Evolutionary conservation across 768 basidiomycete genomes (phyloP), one percentile per base, ranked within the genome.

Genomic region (Pulveroboletus sp.): DNA sequence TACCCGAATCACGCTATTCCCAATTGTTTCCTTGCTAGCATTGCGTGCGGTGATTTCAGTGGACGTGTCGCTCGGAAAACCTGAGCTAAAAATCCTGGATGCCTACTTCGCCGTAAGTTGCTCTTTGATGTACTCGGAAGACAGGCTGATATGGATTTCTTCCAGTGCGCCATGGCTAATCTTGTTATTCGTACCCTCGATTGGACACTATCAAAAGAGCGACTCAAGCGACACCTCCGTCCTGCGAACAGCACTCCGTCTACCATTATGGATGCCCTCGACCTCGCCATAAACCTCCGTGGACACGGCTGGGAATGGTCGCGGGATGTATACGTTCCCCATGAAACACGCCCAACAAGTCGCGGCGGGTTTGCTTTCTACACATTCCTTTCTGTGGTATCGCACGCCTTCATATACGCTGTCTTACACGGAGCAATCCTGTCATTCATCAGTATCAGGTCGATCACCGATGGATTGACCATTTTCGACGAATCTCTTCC

Each of bases 221-320:
- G 56, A 16, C 48, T 54, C 1, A 36, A 49, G 16, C 60, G 62
- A 17, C 36, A 41, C 19, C 20, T 47, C 19, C 53, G 49, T 31
- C 56, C 53, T 32, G 23, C 23, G 10, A 44, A 40, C 4, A 23
- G 42, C 17, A 24, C 41, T 13, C 32, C 45, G 5, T 50, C 52
- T 2, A 33, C 34, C 36, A 16, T 50, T 24, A 34, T 47, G 36
- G 75, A 86, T 47, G 74, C 76, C 2, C 53, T 75, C 13, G 82
- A 85, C 46, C 71, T 87, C 17, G 53, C 51, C 21, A 69, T 65
- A 55, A 81, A 75, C 51, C 55, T 79, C 12, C 80, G 85, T 16
- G 85, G 84, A 6, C 58, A 70, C 38, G 82, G 80, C 13, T 86
- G 84, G 84, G 66, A 76, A 35, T 84, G 81, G 77, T 79, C 81